phyloP scores from a whole-genome alignment of 148 eudicot genomes.

The Gaultheria prostrata region DNA sequence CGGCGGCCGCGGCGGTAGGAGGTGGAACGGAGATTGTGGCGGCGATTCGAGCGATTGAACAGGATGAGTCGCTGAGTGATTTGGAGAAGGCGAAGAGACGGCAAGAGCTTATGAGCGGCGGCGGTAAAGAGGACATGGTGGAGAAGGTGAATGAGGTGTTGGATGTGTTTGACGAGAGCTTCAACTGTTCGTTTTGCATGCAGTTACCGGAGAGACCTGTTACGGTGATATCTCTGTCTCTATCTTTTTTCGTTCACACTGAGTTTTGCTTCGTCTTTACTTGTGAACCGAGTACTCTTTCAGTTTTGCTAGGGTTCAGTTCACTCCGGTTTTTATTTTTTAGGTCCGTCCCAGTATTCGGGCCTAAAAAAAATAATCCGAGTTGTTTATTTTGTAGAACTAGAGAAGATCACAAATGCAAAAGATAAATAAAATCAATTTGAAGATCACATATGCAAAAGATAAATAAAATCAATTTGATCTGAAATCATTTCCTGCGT shows the following conservation, averaged over 20 bases:
- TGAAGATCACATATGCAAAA: too few species aligned
- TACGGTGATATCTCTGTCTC: conserved; percentile 42
- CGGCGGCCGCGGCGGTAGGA: conserved; percentile 1
- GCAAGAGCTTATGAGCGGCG: conserved; percentile 60
- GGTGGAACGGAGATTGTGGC: conserved; percentile 32
- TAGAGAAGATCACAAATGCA: neutral
- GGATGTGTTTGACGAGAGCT: conserved; percentile 43
- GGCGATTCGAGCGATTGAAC: conserved; percentile 61
- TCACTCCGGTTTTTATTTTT: neutral
- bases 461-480: neutral
- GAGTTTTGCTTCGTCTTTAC: neutral
- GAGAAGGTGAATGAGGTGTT: conserved; percentile 37
- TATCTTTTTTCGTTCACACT: neutral
- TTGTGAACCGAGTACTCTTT: too few species aligned
- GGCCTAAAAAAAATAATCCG: neutral
- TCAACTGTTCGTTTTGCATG: conserved; percentile 74
- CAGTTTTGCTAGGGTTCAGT: neutral
- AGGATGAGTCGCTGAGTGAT: conserved; percentile 43
- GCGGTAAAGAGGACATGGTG: neutral
- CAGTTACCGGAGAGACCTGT: conserved; percentile 83
- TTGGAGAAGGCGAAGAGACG: conserved; percentile 62
- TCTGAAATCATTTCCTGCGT: neutral
- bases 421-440: too few species aligned
- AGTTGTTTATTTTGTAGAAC: neutral
- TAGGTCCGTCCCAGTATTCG: neutral